phyloP scores from a whole-genome alignment of 352 stramenopile genomes.

The Phytophthora pseudosyringae region DNA sequence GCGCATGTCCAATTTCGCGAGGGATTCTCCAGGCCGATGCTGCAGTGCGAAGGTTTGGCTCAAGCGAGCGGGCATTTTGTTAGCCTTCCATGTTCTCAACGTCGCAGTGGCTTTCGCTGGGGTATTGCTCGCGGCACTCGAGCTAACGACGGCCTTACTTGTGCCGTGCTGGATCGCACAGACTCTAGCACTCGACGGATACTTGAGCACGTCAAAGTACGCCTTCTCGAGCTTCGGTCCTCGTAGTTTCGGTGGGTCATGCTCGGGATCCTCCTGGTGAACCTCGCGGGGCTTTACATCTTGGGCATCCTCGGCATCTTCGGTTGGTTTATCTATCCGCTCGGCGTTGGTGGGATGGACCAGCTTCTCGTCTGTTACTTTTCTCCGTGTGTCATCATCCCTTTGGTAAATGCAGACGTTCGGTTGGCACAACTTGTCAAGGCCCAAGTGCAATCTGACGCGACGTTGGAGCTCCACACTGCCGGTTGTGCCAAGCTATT shows the following conservation, averaged over 20 bases:
- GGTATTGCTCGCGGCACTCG: too few species aligned
- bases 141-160: too few species aligned
- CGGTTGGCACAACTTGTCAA: not conserved
- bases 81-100: not conserved
- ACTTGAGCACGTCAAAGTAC: too few species aligned
- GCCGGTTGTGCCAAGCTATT: not conserved
- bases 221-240: too few species aligned
- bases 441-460: not conserved
- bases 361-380: not conserved
- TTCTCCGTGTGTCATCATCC: not conserved
- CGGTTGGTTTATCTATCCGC: not conserved
- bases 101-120: not conserved
- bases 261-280: too few species aligned
- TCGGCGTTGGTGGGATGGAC: not conserved
- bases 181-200: too few species aligned
- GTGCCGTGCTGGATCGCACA: too few species aligned
- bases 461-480: not conserved
- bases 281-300: not conserved
- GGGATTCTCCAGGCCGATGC: not conserved
- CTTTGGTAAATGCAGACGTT: not conserved
- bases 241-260: too few species aligned
- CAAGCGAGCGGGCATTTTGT: not conserved
- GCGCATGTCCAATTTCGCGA: too few species aligned
- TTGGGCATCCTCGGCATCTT: not conserved
- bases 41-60: not conserved